Percentiles rank a stretch among this genome's conserved stretches.
phyloP scores from a whole-genome alignment of 23 red algal species.

The Gracilaria caudata region DNA sequence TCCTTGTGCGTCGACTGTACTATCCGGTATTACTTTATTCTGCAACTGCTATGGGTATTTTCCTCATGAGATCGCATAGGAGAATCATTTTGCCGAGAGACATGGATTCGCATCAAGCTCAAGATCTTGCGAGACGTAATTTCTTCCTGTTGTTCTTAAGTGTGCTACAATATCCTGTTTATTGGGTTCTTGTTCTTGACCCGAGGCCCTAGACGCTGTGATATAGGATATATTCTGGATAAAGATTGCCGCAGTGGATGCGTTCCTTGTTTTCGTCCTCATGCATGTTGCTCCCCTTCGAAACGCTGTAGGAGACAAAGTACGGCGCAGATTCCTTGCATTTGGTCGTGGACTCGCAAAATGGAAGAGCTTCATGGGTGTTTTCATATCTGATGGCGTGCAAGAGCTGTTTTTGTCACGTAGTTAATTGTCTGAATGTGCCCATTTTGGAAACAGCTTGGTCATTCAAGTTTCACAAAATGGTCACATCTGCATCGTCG shows the following conservation, averaged over 20 bases:
- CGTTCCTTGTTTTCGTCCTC: background rate
- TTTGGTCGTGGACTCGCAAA: no score
- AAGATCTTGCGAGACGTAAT: conserved; percentile 76
- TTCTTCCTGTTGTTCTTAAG: conserved; percentile 81
- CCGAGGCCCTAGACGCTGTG: background rate
- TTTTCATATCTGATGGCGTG: no score
- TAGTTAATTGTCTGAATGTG: background rate
- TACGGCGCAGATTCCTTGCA: no score
- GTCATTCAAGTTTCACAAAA: background rate
- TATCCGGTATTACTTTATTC: conserved; percentile 81
- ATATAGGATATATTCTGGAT: background rate
- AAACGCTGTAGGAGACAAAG: no score
- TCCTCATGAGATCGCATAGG: conserved; percentile 91
- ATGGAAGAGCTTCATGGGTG: no score
- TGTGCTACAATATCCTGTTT: conserved; percentile 90
- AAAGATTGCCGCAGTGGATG: background rate
- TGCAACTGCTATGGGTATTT: conserved; percentile 90
- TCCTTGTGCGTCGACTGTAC: conserved; percentile 63
- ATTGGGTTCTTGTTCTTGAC: conserved; percentile 76
- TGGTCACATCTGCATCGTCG: background rate
- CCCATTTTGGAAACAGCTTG: background rate
- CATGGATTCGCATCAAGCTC: conserved; percentile 33
- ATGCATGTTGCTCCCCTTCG: no score
- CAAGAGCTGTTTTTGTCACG: background rate
- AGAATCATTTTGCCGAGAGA: conserved; percentile 68